phyloP scores from a whole-genome alignment of 1,284 basidiomycete genomes.

The Pyrrhoderma lamaoense region DNA sequence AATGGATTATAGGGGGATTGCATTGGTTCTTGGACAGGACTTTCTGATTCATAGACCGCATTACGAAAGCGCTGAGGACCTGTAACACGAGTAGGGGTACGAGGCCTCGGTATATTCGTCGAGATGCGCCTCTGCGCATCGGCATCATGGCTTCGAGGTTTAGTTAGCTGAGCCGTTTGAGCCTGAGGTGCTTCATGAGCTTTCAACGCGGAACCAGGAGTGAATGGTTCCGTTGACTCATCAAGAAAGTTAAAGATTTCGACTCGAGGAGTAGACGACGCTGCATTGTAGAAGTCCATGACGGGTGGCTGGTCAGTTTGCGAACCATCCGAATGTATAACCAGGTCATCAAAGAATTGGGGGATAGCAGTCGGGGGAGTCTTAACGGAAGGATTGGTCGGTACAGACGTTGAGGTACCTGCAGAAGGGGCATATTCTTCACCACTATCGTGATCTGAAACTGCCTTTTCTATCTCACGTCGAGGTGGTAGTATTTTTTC shows the following conservation, averaged over 20 bases:
- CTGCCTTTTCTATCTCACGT: slow-evolving; percentile 1
- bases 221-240: slow-evolving; percentile 7
- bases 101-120: slow-evolving; percentile 6
- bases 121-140: slow-evolving; percentile 8
- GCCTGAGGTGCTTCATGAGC: background rate
- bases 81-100: slow-evolving; percentile 11
- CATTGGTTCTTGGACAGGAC: slow-evolving; percentile 3
- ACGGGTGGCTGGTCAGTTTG: slow-evolving; percentile 16
- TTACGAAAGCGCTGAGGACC: slow-evolving; percentile 10
- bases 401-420: slow-evolving; percentile 10
- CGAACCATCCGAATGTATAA: slow-evolving; percentile 22
- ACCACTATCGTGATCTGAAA: slow-evolving; percentile 1
- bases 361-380: slow-evolving; percentile 40
- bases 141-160: background rate
- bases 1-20: slow-evolving; percentile 8
- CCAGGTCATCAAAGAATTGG: slow-evolving; percentile 38
- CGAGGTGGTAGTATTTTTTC: slow-evolving; percentile 1
- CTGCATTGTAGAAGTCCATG: slow-evolving; percentile 21
- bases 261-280: slow-evolving; percentile 14
- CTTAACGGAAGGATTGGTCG: slow-evolving; percentile 21
- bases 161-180: background rate
- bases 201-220: slow-evolving; percentile 13
- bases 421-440: slow-evolving; percentile 6
- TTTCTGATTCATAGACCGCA: background rate
- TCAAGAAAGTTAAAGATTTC: slow-evolving; percentile 13